Conservation (phyloP, 2,329 filamentous ascomycete genomes). For the Zymoseptoria tritici region DNA sequence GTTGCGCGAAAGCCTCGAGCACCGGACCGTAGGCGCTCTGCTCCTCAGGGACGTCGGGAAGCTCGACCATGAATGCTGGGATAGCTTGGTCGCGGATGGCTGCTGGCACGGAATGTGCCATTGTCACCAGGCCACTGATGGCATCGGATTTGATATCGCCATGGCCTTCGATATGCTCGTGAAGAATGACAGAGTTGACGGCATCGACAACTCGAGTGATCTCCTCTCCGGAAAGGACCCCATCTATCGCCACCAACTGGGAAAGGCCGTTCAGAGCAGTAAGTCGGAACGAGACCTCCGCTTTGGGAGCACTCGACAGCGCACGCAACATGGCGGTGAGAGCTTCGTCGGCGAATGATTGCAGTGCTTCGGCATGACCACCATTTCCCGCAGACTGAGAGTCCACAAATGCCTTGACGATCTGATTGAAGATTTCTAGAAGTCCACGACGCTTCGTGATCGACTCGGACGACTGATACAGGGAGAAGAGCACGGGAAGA, state of each 20-base stretch:
- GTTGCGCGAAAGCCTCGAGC: slow-evolving; percentile 57
- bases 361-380: slow-evolving; percentile 32
- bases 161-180: slow-evolving; percentile 49
- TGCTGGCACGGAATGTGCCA: slow-evolving; percentile 55
- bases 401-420: slow-evolving; percentile 50
- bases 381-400: slow-evolving; percentile 40
- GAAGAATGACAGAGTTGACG: slow-evolving; percentile 53
- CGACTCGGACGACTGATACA: slow-evolving; percentile 55
- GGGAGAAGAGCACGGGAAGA: slow-evolving; percentile 50
- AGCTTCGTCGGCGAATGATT: slow-evolving; percentile 35
- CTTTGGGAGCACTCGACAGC: slow-evolving; percentile 37
- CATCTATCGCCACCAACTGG: slow-evolving; percentile 36
- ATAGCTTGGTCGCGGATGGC: slow-evolving; percentile 58
- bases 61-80: slow-evolving; percentile 56
- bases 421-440: slow-evolving; percentile 51
- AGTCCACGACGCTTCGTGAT: slow-evolving; percentile 57
- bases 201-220: slow-evolving; percentile 49
- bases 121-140: slow-evolving; percentile 51
- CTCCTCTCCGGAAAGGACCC: slow-evolving; percentile 36
- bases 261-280: slow-evolving; percentile 39
- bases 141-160: slow-evolving; percentile 53
- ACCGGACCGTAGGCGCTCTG: slow-evolving; percentile 46
- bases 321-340: slow-evolving; percentile 38
- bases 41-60: slow-evolving; percentile 46
- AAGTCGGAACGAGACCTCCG: slow-evolving; percentile 45